Conservation (phyloP, 306 rosid genomes). For the Quercus dentata region DNA sequence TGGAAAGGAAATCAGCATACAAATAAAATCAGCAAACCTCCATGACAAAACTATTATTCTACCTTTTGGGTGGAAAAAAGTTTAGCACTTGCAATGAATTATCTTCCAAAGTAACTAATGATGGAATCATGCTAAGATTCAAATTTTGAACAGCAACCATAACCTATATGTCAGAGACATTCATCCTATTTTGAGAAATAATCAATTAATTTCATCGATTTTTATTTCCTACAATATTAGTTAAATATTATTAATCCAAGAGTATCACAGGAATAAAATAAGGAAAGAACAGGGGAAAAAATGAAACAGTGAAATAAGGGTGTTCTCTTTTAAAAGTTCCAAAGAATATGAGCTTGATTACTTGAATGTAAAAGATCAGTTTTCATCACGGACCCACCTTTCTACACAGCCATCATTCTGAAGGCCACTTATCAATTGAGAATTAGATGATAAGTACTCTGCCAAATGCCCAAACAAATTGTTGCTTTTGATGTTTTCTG, state of each 20-base stretch:
- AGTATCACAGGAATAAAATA: background rate
- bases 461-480: slow-evolving; percentile 24
- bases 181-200: background rate
- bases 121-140: background rate
- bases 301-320: background rate
- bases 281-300: background rate
- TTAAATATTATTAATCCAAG: background rate
- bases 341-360: background rate
- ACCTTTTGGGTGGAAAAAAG: background rate
- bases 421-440: slow-evolving; percentile 9
- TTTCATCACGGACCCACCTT: slow-evolving; percentile 39
- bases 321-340: background rate
- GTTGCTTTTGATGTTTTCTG: slow-evolving; percentile 22
- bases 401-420: slow-evolving; percentile 24
- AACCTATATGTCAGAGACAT: background rate
- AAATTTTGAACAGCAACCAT: background rate
- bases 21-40: background rate
- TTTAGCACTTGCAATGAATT: no score
- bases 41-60: background rate
- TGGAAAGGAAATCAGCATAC: background rate
- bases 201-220: background rate
- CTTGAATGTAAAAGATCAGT: background rate
- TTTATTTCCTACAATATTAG: background rate
- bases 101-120: no score
- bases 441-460: slow-evolving; percentile 31